These are phyloP conservation scores for Crucibulum laeve DNA, from an alignment of 768 basidiomycete species.

Conservation along the genomic window DNA sequence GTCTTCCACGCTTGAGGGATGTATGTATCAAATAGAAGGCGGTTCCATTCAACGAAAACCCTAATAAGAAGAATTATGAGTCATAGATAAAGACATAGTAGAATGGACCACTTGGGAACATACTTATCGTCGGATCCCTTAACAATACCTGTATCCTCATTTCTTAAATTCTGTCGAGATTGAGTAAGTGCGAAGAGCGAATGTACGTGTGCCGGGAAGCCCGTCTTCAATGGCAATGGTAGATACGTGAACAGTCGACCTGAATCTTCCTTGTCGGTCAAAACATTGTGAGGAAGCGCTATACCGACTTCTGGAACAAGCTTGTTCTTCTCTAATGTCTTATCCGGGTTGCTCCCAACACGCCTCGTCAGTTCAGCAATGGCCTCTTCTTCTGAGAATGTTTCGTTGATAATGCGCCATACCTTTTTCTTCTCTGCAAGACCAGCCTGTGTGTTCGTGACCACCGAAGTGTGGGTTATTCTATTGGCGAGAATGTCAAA, in stretches of 20 bases:
- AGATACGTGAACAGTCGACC: slow-evolving; percentile 47
- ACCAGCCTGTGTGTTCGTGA: slow-evolving; percentile 10
- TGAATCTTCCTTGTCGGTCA: background rate
- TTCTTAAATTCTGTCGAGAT: slow-evolving; percentile 39
- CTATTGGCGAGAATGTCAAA: background rate
- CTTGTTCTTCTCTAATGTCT: slow-evolving; percentile 32
- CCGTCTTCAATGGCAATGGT: slow-evolving; percentile 40
- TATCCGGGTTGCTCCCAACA: slow-evolving; percentile 17
- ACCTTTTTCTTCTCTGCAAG: slow-evolving; percentile 8
- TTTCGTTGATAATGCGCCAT: slow-evolving; percentile 31
- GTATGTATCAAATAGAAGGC: slow-evolving; percentile 35
- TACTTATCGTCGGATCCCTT: slow-evolving; percentile 37
- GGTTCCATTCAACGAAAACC: slow-evolving; percentile 44
- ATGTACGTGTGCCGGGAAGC: slow-evolving; percentile 42
- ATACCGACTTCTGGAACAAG: slow-evolving; percentile 33
- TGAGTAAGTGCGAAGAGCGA: slow-evolving; percentile 41
- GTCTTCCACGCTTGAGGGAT: slow-evolving; percentile 40
- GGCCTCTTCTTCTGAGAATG: slow-evolving; percentile 20
- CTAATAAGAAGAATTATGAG: slow-evolving; percentile 17
- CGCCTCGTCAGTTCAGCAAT: slow-evolving; percentile 18
- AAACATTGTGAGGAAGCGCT: slow-evolving; percentile 24
- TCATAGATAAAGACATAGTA: background rate
- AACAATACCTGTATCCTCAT: slow-evolving; percentile 34
- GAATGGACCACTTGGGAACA: slow-evolving; percentile 7
- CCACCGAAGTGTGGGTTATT: slow-evolving; percentile 9